Base-by-base conservation (phyloP, 345 rosid species). In the Arabidopsis suecica region DNA sequence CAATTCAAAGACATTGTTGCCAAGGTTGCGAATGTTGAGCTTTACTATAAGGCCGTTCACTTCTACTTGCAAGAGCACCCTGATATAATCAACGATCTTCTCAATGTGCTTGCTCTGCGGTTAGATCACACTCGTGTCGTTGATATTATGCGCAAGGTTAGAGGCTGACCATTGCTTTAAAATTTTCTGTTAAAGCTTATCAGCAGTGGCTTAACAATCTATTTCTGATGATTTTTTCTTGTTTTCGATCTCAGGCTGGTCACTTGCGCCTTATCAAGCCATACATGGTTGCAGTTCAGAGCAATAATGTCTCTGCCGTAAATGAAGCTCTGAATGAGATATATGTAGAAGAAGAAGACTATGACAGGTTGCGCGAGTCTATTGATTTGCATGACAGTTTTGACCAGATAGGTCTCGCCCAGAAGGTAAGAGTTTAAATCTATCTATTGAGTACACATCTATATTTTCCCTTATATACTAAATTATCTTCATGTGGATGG, bases 11-110 rank as follows among this genome's bases (percentile, higher is more conserved):
- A 95, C 69, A 90, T 95, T 32, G 81, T 85, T 0, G 97, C 90
- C 68, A 95, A 95, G 86, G 98, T 95, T 81, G 98, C 97, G 13
- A 95, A 85, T 77, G 99, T 95, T 18, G 99, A 95, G 79, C 86
- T 95, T 54, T 95, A 95, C 81, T 95, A 95, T 59, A 95, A 95
- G 85, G 98, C 99, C 0, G 99, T 95, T 62, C 99, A 95, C 86
- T 95, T 95, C 84, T 95, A 95, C 86, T 85, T 95, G 87, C 91
- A 92, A 85, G 99, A 95, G 78, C 99, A 95, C 76, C 99, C 99
- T 51, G 99, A 95, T 82, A 85, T 92, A 23, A 90, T 95, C 73
- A 95, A 95, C 50, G 99, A 95, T 83, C 85, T 95, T 61, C 96
- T 95, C 55, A 92, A 95, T 65, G 99, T 95, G 81, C 90, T 95